phyloP scores from a whole-genome alignment of 331 rosid species.

The Quercus lobata region DNA sequence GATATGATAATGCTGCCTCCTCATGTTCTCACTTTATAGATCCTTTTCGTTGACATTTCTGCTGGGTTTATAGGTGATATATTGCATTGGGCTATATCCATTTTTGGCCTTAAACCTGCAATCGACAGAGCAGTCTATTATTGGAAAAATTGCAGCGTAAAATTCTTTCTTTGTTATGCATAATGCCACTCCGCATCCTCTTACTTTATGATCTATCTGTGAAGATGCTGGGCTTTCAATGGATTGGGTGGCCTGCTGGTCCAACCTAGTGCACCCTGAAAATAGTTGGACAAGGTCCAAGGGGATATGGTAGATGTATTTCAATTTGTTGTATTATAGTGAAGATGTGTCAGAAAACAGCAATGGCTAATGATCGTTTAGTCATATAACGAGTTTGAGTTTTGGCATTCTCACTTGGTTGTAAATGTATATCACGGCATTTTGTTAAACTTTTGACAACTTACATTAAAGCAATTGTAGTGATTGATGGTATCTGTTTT shows the following conservation, averaged over 20 bases:
- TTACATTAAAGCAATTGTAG: constrained; percentile 1
- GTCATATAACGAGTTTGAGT: neutral
- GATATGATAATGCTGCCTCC: constrained; percentile 9
- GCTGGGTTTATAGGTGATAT: constrained; percentile 54
- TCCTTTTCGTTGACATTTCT: constrained; percentile 22
- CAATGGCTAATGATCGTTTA: neutral
- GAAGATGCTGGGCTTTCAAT: neutral
- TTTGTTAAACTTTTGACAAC: neutral
- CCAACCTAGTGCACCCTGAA: neutral
- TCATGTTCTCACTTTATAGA: constrained; percentile 9
- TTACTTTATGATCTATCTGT: neutral
- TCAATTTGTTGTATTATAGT: neutral
- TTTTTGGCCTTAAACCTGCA: constrained; percentile 63
- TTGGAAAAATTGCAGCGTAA: constrained; percentile 53
- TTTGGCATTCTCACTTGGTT: constrained; percentile 13
- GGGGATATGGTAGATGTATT: neutral
- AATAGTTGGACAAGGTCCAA: neutral
- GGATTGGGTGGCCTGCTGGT: neutral
- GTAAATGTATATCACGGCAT: neutral
- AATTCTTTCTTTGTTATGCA: constrained; percentile 9
- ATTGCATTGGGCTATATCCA: constrained; percentile 72
- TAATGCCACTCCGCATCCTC: neutral
- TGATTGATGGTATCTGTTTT: constrained; percentile 13
- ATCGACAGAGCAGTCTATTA: constrained; percentile 46
- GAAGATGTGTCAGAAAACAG: neutral